phyloP scores from a whole-genome alignment of 164 flowering plant species.

The Berberis vulgaris region DNA sequence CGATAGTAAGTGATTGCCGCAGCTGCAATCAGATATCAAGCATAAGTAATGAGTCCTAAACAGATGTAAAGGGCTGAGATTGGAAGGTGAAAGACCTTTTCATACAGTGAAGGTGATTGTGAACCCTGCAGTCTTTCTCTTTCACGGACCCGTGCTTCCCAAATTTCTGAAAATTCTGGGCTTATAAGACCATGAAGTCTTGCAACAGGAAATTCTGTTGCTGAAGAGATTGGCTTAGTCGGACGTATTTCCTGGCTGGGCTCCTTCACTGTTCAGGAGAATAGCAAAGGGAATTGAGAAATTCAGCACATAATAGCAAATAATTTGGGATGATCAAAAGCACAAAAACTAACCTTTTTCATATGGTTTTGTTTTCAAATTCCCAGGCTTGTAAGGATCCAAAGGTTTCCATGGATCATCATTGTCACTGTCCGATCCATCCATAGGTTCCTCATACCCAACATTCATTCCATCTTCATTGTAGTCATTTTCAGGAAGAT shows the following conservation, averaged over 20 bases:
- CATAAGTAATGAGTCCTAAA: constrained; percentile 7
- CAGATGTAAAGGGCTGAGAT: background rate
- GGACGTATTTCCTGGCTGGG: constrained; percentile 21
- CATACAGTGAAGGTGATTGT: constrained; percentile 50
- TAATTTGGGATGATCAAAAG: background rate
- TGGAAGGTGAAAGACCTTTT: constrained; percentile 45
- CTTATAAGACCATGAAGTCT: constrained; percentile 52
- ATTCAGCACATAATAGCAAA: constrained; percentile 2
- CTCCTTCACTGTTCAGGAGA: constrained; percentile 41
- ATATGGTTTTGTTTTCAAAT: constrained; percentile 75
- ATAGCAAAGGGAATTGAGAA: background rate
- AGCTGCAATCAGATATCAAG: constrained; percentile 45
- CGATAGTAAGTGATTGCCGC: constrained; percentile 51
- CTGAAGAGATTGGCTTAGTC: constrained; percentile 17
- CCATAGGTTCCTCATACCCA: constrained; percentile 26
- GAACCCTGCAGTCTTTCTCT: constrained; percentile 23
- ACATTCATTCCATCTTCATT: constrained; percentile 35
- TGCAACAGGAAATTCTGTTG: constrained; percentile 64
- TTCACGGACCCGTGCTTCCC: constrained; percentile 36
- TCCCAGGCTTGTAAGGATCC: constrained; percentile 93
- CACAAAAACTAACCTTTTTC: constrained; percentile 43
- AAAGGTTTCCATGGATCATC: constrained; percentile 92
- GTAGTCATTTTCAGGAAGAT: constrained; percentile 22
- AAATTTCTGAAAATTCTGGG: constrained; percentile 51
- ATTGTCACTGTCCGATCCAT: constrained; percentile 41